Conservation (phyloP, 2,329 filamentous ascomycete genomes). For the Aspergillus sp. region DNA sequence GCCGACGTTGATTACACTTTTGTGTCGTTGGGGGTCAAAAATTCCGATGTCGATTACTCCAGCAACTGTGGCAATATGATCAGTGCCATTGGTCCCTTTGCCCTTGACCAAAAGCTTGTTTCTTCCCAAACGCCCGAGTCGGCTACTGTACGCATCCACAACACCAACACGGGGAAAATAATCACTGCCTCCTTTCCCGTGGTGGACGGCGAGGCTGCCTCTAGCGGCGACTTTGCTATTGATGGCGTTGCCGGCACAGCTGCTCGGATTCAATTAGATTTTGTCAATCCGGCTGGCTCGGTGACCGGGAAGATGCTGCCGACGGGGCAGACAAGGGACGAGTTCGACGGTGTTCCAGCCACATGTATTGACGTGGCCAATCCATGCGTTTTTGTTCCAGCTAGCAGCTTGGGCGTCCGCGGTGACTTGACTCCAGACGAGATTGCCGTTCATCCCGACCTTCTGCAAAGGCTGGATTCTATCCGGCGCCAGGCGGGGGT, state of each 20-base stretch:
- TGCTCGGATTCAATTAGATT: conserved; percentile 61
- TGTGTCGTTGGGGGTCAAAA: conserved; percentile 66
- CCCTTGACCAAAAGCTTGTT: conserved; percentile 47
- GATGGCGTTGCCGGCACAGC: conserved; percentile 65
- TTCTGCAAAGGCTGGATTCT: conserved; percentile 54
- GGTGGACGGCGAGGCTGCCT: conserved; percentile 50
- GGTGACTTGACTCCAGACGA: conserved; percentile 54
- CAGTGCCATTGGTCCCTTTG: conserved; percentile 66
- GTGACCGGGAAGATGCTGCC: conserved; percentile 65
- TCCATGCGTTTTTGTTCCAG: conserved; percentile 63
- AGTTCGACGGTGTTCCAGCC: conserved; percentile 51
- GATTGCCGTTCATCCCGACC: conserved; percentile 50
- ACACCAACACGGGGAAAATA: conserved; percentile 71
- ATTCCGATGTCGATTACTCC: conserved; percentile 63
- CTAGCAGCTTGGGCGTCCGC: conserved; percentile 50
- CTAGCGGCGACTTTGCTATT: conserved; percentile 60
- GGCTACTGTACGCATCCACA: conserved; percentile 59
- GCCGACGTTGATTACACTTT: conserved; percentile 72
- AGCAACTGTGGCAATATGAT: conserved; percentile 79
- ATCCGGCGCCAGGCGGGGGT: conserved; percentile 61
- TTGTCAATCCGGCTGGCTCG: conserved; percentile 63
- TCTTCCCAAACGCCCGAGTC: neutral
- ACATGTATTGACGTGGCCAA: conserved; percentile 67
- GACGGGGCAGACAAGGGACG: conserved; percentile 59
- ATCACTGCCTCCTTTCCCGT: conserved; percentile 62